Base-by-base conservation (phyloP, 306 rosid genomes). In the Cicer pinnatifidum region DNA sequence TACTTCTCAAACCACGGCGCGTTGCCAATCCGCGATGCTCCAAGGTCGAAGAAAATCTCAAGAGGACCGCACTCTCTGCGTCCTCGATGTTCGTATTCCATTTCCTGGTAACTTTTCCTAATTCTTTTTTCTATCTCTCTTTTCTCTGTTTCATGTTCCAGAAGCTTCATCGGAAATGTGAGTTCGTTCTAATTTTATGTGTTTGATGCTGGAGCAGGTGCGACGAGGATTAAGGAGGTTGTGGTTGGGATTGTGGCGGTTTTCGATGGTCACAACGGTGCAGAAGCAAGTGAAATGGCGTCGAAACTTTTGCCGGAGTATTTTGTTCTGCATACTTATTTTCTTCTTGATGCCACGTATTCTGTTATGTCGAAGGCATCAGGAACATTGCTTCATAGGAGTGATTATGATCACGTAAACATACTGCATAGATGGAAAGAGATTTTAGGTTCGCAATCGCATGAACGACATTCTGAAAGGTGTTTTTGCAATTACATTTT, bases 241-340 rank as follows among this genome's bases (percentile, higher is more conserved):
- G 69, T 52, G 15, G 97, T 94, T 9, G 97, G 91, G 19, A 72
- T 94, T n/a, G 78, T 89, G 72, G 98, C 92, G 6, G 97, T 93
- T 77, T 93, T 93, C 61, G 97, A 93, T 72, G 98, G 98, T 59
- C 98, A 93, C 76, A 91, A 91, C 46, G 98, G 98, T 1, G 94
- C 90, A 0, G 98, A 91, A 78, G 98, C 98, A 5, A 93, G 98
- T 78, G 97, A 93, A 41, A 89, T 87, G 96, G 93, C 98, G 6
- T 93, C 98, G 0, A 87, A 88, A 64, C 88, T 94, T 73, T 82
- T 94, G 56, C 20, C 89, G 83, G 98, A 94, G 89, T 94, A 94
- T 85, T 91, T 94, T 50, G 81, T 89, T 74, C 81, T 91, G 83
- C 98, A 89, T 75, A 89, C 97, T 38, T 94, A 87, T 82, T 94